Base-by-base conservation (phyloP, 805 yeast species). In the Danielia reshetovae region DNA sequence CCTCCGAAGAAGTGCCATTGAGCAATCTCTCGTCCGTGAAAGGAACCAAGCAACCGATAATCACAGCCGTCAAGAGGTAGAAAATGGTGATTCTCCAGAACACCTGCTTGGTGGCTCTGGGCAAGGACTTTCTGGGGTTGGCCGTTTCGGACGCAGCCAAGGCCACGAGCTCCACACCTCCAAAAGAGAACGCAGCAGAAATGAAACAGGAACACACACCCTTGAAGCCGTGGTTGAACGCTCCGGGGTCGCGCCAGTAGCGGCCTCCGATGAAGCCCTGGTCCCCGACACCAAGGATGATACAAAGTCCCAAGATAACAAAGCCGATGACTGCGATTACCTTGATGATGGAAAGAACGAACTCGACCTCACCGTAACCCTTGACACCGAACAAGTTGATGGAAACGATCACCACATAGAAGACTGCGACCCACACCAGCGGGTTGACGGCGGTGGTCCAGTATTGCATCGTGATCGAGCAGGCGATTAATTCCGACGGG, bases 151-250 rank as follows among this genome's bases (percentile, higher is more conserved):
- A 76, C 12, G 83, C 81, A 22, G 78, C 76, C 38, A 77, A 57
- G 11, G 79, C 78, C 41, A 76, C 69, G 44, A 72, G 68, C 57
- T 77, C 83, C 29, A 77, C 68, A 54, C 79, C 80, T 50, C 81
- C 81, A 40, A 75, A 75, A 2, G 82, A 70, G 50, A 77, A 77
- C 6, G 80, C 78, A 11, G 81, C 74, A 12, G 72, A 69, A 24
- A 77, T 73, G 39, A 77, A 68, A 23, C 73, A 72, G 16, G 71
- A 59, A 36, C 70, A 67, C 24, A 75, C 67, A 51, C 81, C 81
- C 45, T 75, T 75, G 50, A 75, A 72, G 12, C 75, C 76, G 44
- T 74, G 60, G 33, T 65, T 59, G 42, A 75, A 74, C 6, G 79
- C 64, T 38, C 81, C 81, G 6, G 82, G 81, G 25, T 65, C 44